Conservation (phyloP, 2,329 filamentous ascomycete genomes). For the Thelonectria olida region DNA sequence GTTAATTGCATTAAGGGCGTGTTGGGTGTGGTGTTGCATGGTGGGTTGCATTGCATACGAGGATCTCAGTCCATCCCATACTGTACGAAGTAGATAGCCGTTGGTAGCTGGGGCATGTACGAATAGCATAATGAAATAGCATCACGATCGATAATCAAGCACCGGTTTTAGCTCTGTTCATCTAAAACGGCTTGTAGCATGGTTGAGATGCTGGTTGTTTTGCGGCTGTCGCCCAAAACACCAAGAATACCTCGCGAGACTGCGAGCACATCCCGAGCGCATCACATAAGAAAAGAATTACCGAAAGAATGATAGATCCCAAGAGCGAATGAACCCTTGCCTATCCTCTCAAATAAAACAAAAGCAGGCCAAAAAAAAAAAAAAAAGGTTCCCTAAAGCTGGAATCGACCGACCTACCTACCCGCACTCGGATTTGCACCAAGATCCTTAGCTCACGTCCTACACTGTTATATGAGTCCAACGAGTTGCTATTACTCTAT, state of each 20-base stretch:
- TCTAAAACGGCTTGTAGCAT: too few relatives aligned
- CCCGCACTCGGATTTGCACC: conserved; percentile 50
- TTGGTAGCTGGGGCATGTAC: neutral
- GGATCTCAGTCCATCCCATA: neutral
- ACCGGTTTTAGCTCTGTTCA: too few relatives aligned
- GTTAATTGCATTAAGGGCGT: neutral
- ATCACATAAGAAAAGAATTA: too few relatives aligned
- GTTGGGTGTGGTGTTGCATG: neutral
- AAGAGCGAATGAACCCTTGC: too few relatives aligned
- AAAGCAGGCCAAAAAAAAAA: neutral
- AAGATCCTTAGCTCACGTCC: conserved; percentile 46
- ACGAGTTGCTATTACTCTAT: conserved; percentile 50
- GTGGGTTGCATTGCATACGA: neutral
- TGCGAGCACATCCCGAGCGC: too few relatives aligned
- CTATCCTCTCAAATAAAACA: neutral
- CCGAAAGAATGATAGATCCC: too few relatives aligned
- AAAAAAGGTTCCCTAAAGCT: conserved; percentile 18
- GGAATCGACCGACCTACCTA: conserved; percentile 11
- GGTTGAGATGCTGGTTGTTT: too few relatives aligned
- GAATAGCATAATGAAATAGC: too few relatives aligned
- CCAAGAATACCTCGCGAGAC: too few relatives aligned
- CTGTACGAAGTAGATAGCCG: neutral
- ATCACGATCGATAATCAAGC: too few relatives aligned
- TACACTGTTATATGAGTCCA: conserved; percentile 46
- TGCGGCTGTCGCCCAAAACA: neutral